Evolutionary conservation across 2,329 filamentous ascomycete species (phyloP), one percentile per base, ranked within the genome.

Genomic region (Cylindrodendrum hubeiense): DNA sequence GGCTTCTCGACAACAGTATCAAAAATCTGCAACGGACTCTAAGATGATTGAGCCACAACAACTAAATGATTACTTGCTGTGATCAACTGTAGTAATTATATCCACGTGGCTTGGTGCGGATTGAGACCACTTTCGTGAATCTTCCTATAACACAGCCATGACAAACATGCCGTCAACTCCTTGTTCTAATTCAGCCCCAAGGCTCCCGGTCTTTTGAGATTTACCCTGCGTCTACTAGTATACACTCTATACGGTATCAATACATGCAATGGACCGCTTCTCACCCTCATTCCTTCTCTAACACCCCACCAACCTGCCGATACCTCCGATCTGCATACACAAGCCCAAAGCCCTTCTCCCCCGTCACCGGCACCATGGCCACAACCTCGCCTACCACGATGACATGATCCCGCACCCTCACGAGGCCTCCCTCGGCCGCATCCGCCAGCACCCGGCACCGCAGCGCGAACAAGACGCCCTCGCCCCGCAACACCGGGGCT

Each of bases 391-490:
- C 85, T 2, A 86, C 78, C 6, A 87, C 84, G 66, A 87, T 82
- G 10, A 85, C 81, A 75, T 87, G 85, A 61, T 87, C 85, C 44
- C 83, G 76, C 9, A 87, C 84, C 44, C 73, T 76, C n/a, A 87
- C 71, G 15, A 87, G 68, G 0, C 85, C 85, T 5, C 68, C 68
- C 8, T 72, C 63, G 0, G 81, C 77, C 44, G 79, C 78, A 26
- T 83, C 82, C 13, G 75, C 74, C 15, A 85, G 56, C 17, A 87
- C 70, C 65, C 67, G 75, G 55, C 84, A 86, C 65, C 77, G 73
- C 43, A 86, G 59, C 22, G 85, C 83, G 69, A 84, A 84, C 71
- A 86, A 70, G n/a, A 90, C 83, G 21, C 89, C 88, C 5, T 82
- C 77, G 0, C 85, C 85, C 10, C 73, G 76, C 52, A 89, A 75